phyloP scores from a whole-genome alignment of 306 rosid genomes.

The Rosa chinensis region DNA sequence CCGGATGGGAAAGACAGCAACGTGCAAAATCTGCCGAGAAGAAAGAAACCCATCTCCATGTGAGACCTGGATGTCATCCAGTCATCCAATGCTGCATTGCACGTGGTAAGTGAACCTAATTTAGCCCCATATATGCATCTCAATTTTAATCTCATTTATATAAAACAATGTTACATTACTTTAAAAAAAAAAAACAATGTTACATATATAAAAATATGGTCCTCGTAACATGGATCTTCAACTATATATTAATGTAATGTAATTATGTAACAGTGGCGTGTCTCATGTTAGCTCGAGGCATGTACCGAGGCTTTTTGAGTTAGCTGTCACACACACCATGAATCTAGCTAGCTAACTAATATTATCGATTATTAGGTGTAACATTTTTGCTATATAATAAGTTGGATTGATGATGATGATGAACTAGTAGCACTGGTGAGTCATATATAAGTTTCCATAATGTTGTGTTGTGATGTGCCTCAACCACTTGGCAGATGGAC shows the following conservation, averaged over 20 bases:
- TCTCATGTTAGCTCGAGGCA: neutral
- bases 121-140: neutral
- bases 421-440: neutral
- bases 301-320: neutral
- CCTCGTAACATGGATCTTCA: neutral
- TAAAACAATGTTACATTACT: neutral
- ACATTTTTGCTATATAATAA: neutral
- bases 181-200: neutral
- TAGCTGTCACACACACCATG: neutral
- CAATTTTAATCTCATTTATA: neutral
- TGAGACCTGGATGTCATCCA: conserved; percentile 6
- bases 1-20: conserved; percentile 1
- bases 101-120: conserved; percentile 5
- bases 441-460: conserved; percentile 38
- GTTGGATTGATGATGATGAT: neutral
- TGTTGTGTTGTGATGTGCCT: conserved; percentile 28
- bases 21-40: neutral
- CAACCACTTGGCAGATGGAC: conserved; percentile 48
- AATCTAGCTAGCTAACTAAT: neutral
- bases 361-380: conserved; percentile 2
- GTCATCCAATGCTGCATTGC: neutral
- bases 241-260: neutral
- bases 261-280: neutral
- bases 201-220: neutral
- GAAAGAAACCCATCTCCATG: conserved; percentile 14